These are phyloP conservation scores for Xanthoconium separans DNA, from an alignment of 1,284 basidiomycete species.

Conservation along the genomic window DNA sequence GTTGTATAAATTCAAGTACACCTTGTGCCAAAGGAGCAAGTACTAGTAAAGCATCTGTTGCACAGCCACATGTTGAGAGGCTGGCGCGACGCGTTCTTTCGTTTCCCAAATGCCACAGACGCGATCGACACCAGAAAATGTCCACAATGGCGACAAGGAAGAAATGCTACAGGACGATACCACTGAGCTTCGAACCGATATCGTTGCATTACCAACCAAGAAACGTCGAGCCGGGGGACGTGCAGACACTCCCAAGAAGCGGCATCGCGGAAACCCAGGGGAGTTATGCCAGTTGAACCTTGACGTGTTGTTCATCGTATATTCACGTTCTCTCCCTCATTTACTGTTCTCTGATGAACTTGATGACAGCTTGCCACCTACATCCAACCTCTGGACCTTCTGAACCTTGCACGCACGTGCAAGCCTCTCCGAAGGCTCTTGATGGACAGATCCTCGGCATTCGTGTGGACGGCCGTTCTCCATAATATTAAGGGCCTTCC, in stretches of 20 bases:
- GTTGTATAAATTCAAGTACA: no score
- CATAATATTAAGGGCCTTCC: constrained; percentile 11
- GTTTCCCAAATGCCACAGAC: no score
- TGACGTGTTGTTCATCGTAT: constrained; percentile 11
- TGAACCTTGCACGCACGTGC: constrained; percentile 25
- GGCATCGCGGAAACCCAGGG: no score
- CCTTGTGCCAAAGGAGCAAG: no score
- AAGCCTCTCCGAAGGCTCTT: constrained; percentile 19
- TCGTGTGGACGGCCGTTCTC: constrained; percentile 20
- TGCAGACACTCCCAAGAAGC: no score
- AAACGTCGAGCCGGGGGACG: no score
- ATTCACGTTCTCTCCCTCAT: not conserved
- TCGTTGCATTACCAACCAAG: not conserved
- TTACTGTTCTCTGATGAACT: not conserved
- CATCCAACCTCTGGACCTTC: constrained; percentile 18
- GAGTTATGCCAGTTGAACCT: constrained; percentile 1
- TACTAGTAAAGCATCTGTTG: no score
- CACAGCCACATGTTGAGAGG: no score
- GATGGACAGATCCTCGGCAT: constrained; percentile 17
- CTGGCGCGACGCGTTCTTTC: no score
- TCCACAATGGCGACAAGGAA: not conserved
- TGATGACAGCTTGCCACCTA: not conserved
- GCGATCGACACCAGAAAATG: constrained; percentile 29
- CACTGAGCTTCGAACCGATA: not conserved
- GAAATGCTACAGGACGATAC: not conserved